Base-by-base conservation (phyloP, 108 stramenopile genomes). In the Stephanodiscus triporus region DNA sequence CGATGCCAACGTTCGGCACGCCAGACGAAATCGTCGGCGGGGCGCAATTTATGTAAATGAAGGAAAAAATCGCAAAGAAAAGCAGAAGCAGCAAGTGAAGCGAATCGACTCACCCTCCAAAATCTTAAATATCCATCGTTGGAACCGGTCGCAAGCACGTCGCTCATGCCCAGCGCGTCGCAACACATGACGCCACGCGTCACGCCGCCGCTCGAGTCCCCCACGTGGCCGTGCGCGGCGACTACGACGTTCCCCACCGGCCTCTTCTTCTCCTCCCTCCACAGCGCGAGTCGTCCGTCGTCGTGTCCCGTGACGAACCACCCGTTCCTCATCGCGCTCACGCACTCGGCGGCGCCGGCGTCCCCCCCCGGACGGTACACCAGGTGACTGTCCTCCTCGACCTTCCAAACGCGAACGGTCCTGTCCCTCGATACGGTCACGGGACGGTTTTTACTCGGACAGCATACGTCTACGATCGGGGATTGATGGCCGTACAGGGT, bases 401-500 rank as follows among this genome's bases (percentile, higher is more conserved):
- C 68, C 82, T 99, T 99, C 99, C 99, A 99, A 26, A 90, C 86
- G 23, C 99, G 91, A 38, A 90, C 95, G 1, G 96, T 96, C 47
- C 95, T 85, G 75, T 99, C 98, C 55, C 43, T 2, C 87, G 66
- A 32, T 14, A 93, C 91, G 0, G 94, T 93, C 8, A 97, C 85
- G 0, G 97, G 95, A 27, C 97, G 86, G 70, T 95, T 96, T 45
- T 91, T 86, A 22, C 82, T 76, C 53, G 89, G 87, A 49, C 96
- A 96, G 68, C 96, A 94, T 24, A 99, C 75, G 27, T 70, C 84
- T 0, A 82, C 82, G 56, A 99, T 85, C 32, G 86, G 96, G 29
- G 96, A 88, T 84, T 98, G 97, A 69, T 99, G 99, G 16, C 99
- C 99, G 70, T 97, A 99, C 48, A 99, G 69, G 0, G 98, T 99